Evolutionary conservation across 2,329 filamentous ascomycete species (phyloP).

Genomic region (Alternaria postmessia): DNA sequence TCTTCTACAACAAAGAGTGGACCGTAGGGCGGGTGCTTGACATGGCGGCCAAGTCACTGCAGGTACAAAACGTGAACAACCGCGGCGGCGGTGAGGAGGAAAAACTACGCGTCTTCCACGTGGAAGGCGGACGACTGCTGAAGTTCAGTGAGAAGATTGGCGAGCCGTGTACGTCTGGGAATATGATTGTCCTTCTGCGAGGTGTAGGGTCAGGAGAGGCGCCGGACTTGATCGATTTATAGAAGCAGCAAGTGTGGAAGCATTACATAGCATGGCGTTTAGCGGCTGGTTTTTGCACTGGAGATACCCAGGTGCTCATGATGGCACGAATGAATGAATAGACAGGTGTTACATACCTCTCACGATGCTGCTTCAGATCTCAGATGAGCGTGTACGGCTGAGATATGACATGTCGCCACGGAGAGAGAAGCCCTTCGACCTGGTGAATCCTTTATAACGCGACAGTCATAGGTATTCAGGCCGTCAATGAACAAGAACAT

Average conservation of each 20-base stretch:
- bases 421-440: neutral
- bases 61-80: slow-evolving; percentile 87
- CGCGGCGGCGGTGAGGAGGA: slow-evolving; percentile 77
- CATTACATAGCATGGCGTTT: slow-evolving; percentile 1
- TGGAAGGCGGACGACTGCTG: slow-evolving; percentile 85
- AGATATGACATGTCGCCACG: neutral
- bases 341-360: neutral
- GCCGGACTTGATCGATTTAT: slow-evolving; percentile 71
- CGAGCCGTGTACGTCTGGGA: slow-evolving; percentile 75
- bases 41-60: slow-evolving; percentile 76
- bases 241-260: slow-evolving; percentile 8
- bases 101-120: slow-evolving; percentile 87
- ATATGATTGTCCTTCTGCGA: slow-evolving; percentile 87
- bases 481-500: neutral
- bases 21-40: slow-evolving; percentile 86
- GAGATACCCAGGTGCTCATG: slow-evolving; percentile 23
- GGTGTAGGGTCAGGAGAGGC: slow-evolving; percentile 79
- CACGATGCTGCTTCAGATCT: neutral
- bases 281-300: slow-evolving; percentile 5
- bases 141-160: slow-evolving; percentile 91
- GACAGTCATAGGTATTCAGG: too few species aligned
- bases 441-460: neutral
- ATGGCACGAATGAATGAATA: neutral
- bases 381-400: neutral
- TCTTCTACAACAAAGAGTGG: slow-evolving; percentile 72